Base-by-base conservation (phyloP, 2,329 filamentous ascomycete species). In the Akanthomyces uredinophilus region DNA sequence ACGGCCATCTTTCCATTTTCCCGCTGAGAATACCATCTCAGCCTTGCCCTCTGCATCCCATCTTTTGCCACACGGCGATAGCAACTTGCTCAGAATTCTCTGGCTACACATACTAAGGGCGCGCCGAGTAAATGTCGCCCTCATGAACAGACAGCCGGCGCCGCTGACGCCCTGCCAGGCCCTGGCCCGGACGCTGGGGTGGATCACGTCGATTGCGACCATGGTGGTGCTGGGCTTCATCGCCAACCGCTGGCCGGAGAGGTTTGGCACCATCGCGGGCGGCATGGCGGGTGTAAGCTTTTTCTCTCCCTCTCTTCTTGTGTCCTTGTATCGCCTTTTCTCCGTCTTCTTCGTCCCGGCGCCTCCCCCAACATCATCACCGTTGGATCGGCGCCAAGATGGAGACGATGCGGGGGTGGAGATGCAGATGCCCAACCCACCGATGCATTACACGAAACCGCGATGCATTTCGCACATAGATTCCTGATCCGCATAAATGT, bases 161-260 rank as follows among this genome's bases (percentile, higher is more conserved):
- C 37, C 51, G 46, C n/a, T 60, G 57, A 37, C 35, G 27, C 4
- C 47, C 5, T 44, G 39, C 39, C 49, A 54, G 44, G 69, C 71
- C 1, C 63, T 63, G 27, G 62, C 68, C 59, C 68, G 74, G 47
- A 63, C 68, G 18, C 35, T 74, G 32, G 71, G 69, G 49, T 75
- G 74, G 74, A 55, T 71, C 41, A 70, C 70, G 44, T 68, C 68
- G 49, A 64, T 75, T n/a, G 67, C 68, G 1, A 65, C 72, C 50
- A 67, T 76, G 37, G 65, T 74, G 2, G 64, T 74, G 49, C 64
- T 75, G 39, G 70, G 68, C 14, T 76, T 69, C 41, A 64, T 74
- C 35, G 69, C 71, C 46, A 72, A 72, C 32, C 66, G 66, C 43
- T 76, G 74, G 74, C 64, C 70, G 0, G 63, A 65, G 13, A 70